Evolutionary conservation across 192 early-diverging fungal genomes (phyloP).

Genomic region (Backusella liffmaniae): DNA sequence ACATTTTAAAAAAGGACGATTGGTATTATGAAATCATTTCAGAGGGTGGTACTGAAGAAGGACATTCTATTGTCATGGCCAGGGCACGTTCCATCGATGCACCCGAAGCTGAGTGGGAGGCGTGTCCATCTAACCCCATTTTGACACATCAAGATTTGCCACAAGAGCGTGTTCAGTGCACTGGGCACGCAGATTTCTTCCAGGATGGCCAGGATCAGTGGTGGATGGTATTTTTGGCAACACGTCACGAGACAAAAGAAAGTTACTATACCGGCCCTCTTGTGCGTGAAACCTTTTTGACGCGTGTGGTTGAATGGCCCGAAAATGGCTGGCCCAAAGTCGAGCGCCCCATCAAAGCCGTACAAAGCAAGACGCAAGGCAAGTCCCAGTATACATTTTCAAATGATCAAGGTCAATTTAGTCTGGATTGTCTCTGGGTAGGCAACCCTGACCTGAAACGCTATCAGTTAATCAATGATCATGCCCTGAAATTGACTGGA

Average conservation of each 20-base stretch:
- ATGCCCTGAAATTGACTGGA: conserved; percentile 4
- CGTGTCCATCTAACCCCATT: not conserved
- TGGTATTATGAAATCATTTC: not conserved
- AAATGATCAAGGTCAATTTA: not conserved
- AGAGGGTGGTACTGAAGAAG: conserved; percentile 1
- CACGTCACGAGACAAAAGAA: not conserved
- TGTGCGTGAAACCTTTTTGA: not conserved
- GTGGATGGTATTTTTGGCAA: conserved; percentile 2
- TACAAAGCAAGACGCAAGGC: not conserved
- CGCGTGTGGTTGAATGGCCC: not conserved
- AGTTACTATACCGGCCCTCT: not conserved
- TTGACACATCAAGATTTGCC: not conserved
- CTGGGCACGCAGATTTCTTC: not conserved
- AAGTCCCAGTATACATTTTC: not conserved
- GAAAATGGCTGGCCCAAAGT: not conserved
- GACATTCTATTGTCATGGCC: not conserved
- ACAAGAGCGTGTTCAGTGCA: not conserved
- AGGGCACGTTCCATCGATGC: not conserved
- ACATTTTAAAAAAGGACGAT: not conserved
- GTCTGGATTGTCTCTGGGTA: not conserved
- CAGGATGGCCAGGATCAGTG: not conserved
- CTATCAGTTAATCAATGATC: not conserved
- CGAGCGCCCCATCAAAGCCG: not conserved
- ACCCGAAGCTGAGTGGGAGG: not conserved
- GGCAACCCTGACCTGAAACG: conserved; percentile 4